These are phyloP conservation scores for Beauveria brongniartii DNA, from an alignment of 2,329 filamentous ascomycete genomes.

Conservation along the genomic window DNA sequence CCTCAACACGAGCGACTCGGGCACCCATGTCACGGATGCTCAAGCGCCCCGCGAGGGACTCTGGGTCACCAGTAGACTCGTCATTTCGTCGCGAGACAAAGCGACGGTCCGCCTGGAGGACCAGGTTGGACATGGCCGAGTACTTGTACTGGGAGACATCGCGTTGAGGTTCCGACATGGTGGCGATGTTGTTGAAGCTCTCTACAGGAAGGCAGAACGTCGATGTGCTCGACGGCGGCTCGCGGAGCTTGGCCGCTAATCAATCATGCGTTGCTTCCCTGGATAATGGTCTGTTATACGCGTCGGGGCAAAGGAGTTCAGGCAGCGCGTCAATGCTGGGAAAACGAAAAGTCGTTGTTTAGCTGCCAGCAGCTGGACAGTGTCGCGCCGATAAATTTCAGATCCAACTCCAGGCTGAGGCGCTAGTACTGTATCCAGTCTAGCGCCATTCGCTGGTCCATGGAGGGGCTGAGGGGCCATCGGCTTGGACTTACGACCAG, in stretches of 20 bases:
- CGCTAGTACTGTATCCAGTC: conserved; percentile 8
- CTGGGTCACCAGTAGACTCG: conserved; percentile 92
- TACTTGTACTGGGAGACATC: conserved; percentile 98
- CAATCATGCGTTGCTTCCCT: conserved; percentile 7
- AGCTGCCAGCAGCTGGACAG: conserved; percentile 13
- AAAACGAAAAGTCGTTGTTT: conserved; percentile 5
- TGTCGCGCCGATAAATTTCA: conserved; percentile 30
- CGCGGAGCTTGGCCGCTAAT: conserved; percentile 10
- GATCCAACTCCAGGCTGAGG: conserved; percentile 14
- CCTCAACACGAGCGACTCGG: conserved; percentile 69
- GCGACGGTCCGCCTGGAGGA: conserved; percentile 97
- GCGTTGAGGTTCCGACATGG: conserved; percentile 66
- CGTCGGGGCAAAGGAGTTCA: not conserved
- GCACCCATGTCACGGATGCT: conserved; percentile 93
- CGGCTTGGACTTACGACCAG: not conserved
- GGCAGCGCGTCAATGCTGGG: conserved; percentile 5
- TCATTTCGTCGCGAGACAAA: conserved; percentile 89
- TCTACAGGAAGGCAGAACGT: conserved; percentile 5
- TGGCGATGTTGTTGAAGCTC: conserved; percentile 24
- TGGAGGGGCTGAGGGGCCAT: not conserved
- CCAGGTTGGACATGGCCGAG: conserved; percentile 99
- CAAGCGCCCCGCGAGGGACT: conserved; percentile 90
- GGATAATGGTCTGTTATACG: not conserved
- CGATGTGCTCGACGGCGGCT: conserved; percentile 12
- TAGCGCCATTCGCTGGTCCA: conserved; percentile 10